A percentile compares a stretch with the other conserved stretches of the same genome.
Evolutionary conservation across 805 yeast genomes (phyloP).

Genomic region (Teunomyces aglyptinius): DNA sequence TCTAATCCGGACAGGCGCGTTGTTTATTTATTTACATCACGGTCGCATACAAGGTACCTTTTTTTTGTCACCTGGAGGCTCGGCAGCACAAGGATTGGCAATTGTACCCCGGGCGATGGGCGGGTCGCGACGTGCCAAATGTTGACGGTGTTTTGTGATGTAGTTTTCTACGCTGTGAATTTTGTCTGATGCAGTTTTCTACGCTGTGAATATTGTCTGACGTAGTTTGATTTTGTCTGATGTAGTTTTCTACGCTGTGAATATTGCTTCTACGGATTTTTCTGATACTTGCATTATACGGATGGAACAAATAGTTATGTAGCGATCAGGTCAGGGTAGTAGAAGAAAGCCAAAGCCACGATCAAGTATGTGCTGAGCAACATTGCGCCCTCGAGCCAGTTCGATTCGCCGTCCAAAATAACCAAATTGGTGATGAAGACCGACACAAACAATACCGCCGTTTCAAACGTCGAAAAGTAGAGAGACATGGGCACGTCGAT

Average conservation of each 20-base stretch:
- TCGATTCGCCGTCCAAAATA: constrained; percentile 89
- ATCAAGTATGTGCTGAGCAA: constrained; percentile 81
- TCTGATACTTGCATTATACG: too few species aligned
- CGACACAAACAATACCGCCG: constrained; percentile 85
- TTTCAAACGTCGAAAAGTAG: constrained; percentile 89
- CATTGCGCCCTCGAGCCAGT: constrained; percentile 97
- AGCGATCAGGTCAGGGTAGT: constrained; percentile 61
- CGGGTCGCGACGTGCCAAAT: too few species aligned
- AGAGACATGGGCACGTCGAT: constrained; percentile 90
- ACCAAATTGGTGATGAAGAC: constrained; percentile 85
- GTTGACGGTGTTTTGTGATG: too few species aligned
- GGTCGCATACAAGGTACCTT: not conserved
- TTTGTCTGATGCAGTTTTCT: too few species aligned
- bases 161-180: too few species aligned
- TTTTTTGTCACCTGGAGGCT: too few species aligned
- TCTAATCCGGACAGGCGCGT: constrained; percentile 1
- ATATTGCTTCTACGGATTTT: too few species aligned
- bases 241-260: not conserved
- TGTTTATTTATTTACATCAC: constrained; percentile 1
- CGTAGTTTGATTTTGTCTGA: not conserved
- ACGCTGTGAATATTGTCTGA: not conserved
- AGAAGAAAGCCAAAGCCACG: constrained; percentile 86
- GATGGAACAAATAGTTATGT: too few species aligned
- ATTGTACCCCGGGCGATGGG: too few species aligned
- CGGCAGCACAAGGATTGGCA: too few species aligned